Evolutionary conservation across 306 rosid species (phyloP).

Genomic region (Fragaria ananassa): DNA sequence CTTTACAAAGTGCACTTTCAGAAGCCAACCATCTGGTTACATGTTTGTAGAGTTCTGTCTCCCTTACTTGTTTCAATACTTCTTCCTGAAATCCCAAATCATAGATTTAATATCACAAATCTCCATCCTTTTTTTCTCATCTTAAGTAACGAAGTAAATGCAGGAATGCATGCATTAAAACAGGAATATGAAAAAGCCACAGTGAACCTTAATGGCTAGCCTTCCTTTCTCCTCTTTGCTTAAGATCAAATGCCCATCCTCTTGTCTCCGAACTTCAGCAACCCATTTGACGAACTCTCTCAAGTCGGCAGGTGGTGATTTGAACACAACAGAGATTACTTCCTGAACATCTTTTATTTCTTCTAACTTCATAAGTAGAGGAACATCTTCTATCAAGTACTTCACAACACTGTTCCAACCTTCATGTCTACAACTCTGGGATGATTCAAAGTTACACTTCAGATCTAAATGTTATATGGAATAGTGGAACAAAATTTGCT

Average conservation of each 20-base stretch:
- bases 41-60: slow-evolving; percentile 57
- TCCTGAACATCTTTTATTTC: slow-evolving; percentile 56
- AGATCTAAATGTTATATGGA: slow-evolving; percentile 12
- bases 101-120: slow-evolving; percentile 24
- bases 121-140: not conserved
- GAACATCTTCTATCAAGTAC: slow-evolving; percentile 68
- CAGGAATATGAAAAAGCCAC: not conserved
- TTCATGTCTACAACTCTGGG: slow-evolving; percentile 90
- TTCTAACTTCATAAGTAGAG: slow-evolving; percentile 54
- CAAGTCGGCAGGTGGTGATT: slow-evolving; percentile 69
- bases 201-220: slow-evolving; percentile 68
- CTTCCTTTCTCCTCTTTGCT: slow-evolving; percentile 84
- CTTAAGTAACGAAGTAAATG: not conserved
- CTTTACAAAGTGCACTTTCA: slow-evolving; percentile 34
- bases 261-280: slow-evolving; percentile 92
- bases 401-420: slow-evolving; percentile 63
- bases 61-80: slow-evolving; percentile 58
- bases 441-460: slow-evolving; percentile 25
- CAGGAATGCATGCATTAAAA: not conserved
- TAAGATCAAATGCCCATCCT: slow-evolving; percentile 64
- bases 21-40: slow-evolving; percentile 57
- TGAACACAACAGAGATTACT: slow-evolving; percentile 55
- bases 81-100: slow-evolving; percentile 69
- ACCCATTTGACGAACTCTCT: slow-evolving; percentile 73
- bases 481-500: not conserved